phyloP scores from a whole-genome alignment of 129 eudicot species.

The Centrapalus pauciflorus region DNA sequence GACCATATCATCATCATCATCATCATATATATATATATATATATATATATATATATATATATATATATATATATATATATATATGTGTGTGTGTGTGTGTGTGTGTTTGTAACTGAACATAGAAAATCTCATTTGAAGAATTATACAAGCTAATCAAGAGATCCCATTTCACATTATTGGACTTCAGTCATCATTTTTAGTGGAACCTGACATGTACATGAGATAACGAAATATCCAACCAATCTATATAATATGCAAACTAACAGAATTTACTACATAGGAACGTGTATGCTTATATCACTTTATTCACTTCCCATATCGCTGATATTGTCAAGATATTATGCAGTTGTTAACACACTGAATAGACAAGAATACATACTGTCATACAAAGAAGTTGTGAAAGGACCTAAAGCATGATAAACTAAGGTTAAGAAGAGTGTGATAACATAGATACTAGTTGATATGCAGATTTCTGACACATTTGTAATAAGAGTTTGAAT shows the following conservation, averaged over 20 bases:
- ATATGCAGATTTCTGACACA: background rate
- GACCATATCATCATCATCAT: no score
- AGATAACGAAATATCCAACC: background rate
- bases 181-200: slow-evolving; percentile 1
- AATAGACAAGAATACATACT: background rate
- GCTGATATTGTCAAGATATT: background rate
- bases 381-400: background rate
- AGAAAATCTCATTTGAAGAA: background rate
- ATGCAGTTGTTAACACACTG: slow-evolving; percentile 1
- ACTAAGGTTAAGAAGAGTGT: background rate
- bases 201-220: background rate
- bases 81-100: no score
- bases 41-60: no score
- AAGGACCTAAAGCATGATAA: background rate
- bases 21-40: no score
- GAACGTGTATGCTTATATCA: background rate
- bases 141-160: background rate
- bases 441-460: background rate
- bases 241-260: background rate
- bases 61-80: no score
- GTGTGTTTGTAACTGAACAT: background rate
- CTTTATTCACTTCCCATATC: no score
- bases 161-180: background rate
- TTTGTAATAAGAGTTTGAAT: background rate
- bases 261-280: background rate